Evolutionary conservation across 805 yeast species (phyloP), one percentile per base, ranked within the genome.

Genomic region (Clavispora santaluciae): DNA sequence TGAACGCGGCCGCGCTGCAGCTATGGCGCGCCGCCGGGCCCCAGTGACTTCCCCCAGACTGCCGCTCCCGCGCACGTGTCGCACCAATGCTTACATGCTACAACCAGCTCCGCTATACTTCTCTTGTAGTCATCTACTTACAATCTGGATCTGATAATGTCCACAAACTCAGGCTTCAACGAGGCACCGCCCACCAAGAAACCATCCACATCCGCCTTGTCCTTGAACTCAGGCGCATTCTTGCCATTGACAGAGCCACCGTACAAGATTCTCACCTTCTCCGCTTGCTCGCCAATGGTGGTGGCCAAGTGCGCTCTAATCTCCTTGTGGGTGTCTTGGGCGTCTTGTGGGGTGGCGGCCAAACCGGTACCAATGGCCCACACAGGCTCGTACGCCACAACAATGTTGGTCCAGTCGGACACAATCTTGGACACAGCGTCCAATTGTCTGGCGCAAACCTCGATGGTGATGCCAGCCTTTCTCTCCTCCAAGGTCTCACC

Each of bases 351-450:
- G 57, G 99, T 93, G 48, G 99, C 98, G 59, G 98, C 96, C 63
- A 93, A 81, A 64, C 99, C 99, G 57, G 98, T 90, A 68, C 99
- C 99, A 59, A 93, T 93, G 59, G 99, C 99, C 99, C 99, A 93
- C 55, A 93, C 96, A 59, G 99, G 99, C 76, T 93, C 99, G 75
- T 93, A 93, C 61, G 99, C 99, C 67, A 93, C 73, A 53, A 93
- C 98, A 54, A 93, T 76, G 68, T 86, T 77, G 50, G 84, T 59
- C 98, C 98, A 91, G 81, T 90, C 97, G 45, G 67, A 61, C 49
- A 88, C 82, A 47, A 83, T 74, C 64, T 80, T 84, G 60, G 85
- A 71, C 48, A 85, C 97, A 48, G 98, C 96, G 54, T 79, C 76
- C 62, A 91, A 76, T 78, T 93, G 98, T 75, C 86, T 81, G 66